phyloP scores from a whole-genome alignment of 176 grass and related monocot genomes.

The Ananas comosus region DNA sequence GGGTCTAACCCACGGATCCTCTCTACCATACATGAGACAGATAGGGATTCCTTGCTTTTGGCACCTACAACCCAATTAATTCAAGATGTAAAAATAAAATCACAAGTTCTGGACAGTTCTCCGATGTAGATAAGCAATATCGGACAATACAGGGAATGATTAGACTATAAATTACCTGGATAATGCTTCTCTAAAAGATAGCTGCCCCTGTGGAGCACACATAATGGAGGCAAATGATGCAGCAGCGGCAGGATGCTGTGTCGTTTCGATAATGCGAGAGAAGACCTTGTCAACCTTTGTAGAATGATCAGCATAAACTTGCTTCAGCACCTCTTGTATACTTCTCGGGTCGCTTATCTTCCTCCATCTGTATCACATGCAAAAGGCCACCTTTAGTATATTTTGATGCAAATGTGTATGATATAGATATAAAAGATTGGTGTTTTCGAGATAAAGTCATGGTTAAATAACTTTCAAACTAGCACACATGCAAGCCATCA shows the following conservation, averaged over 20 bases:
- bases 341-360: constrained; percentile 86
- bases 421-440: no score
- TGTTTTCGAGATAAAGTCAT: no score
- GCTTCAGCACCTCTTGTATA: constrained; percentile 70
- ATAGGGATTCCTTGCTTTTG: constrained; percentile 51
- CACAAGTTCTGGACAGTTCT: neutral
- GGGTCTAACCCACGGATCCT: constrained; percentile 92
- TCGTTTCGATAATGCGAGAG: constrained; percentile 74
- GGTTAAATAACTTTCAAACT: no score
- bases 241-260: constrained; percentile 84
- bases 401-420: neutral
- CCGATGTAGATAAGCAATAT: neutral
- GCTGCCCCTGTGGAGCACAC: constrained; percentile 71
- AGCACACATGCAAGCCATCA: no score
- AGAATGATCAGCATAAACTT: constrained; percentile 93
- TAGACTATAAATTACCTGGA: constrained; percentile 26
- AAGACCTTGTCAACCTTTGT: constrained; percentile 88
- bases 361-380: constrained; percentile 62
- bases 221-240: constrained; percentile 97
- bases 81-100: neutral
- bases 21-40: constrained; percentile 95
- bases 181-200: constrained; percentile 74
- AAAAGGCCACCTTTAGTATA: constrained; percentile 3
- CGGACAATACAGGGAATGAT: neutral
- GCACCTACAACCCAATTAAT: constrained; percentile 41